A percentile compares a stretch with the other conserved stretches of the same genome.
Conservation (phyloP, 345 rosid genomes). For the Turnera subulata region DNA sequence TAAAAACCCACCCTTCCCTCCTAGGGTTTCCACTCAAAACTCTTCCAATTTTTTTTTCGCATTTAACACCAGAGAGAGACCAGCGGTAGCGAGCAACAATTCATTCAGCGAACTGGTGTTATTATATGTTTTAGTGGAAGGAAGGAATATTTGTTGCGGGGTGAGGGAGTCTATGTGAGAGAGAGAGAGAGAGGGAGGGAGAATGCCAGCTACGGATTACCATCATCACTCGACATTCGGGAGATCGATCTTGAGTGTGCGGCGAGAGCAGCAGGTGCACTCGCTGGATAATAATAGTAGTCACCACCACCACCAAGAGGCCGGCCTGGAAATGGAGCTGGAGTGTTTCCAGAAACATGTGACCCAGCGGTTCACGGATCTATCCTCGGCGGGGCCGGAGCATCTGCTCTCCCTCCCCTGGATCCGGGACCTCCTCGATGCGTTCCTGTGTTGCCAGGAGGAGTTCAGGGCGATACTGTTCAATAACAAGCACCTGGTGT, state of each 20-base stretch:
- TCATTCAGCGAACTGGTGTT: too few relatives aligned
- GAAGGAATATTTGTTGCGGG: too few relatives aligned
- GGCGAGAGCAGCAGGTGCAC: slow-evolving; percentile 41
- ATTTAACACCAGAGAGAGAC: too few relatives aligned
- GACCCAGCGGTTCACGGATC: slow-evolving; percentile 46
- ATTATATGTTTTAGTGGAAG: too few relatives aligned
- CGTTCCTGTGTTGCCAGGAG: slow-evolving; percentile 58
- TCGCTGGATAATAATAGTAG: slow-evolving; percentile 31
- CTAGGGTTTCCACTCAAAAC: slow-evolving; percentile 11
- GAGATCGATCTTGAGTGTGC: slow-evolving; percentile 32
- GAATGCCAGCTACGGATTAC: slow-evolving; percentile 28
- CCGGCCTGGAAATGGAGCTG: slow-evolving; percentile 9
- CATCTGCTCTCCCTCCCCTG: slow-evolving; percentile 57
- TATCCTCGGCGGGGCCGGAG: slow-evolving; percentile 33
- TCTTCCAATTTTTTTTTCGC: too few relatives aligned
- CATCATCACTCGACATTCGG: slow-evolving; percentile 30
- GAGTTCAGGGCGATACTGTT: slow-evolving; percentile 51
- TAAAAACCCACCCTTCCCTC: neutral
- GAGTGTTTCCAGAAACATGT: slow-evolving; percentile 65
- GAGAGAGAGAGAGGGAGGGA: too few relatives aligned
- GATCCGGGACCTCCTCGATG: slow-evolving; percentile 54
- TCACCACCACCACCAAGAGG: slow-evolving; percentile 12
- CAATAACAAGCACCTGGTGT: slow-evolving; percentile 32
- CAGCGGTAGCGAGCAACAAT: too few relatives aligned
- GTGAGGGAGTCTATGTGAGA: too few relatives aligned